phyloP scores from a whole-genome alignment of 805 yeast species.

The Metschnikowia gruessii region DNA sequence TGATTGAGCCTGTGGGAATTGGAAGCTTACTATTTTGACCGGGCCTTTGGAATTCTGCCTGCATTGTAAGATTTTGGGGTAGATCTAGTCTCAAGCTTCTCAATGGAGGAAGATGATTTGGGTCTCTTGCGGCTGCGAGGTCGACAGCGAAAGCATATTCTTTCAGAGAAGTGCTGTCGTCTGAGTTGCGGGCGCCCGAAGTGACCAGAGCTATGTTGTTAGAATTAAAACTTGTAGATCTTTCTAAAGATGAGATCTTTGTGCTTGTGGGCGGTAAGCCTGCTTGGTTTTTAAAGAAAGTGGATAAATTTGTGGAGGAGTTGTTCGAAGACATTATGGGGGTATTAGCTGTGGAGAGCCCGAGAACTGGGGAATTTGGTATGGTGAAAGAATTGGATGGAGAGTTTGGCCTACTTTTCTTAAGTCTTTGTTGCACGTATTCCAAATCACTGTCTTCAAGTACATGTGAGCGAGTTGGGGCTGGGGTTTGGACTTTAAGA shows the following conservation, averaged over 20 bases:
- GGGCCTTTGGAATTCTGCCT: conserved; percentile 6
- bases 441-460: conserved; percentile 48
- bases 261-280: conserved; percentile 2
- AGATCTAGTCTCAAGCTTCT: conserved; percentile 50
- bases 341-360: conserved; percentile 37
- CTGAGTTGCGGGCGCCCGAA: not conserved
- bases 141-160: not conserved
- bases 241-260: conserved; percentile 2
- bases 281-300: conserved; percentile 34
- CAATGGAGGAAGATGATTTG: conserved; percentile 43
- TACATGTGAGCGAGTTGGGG: conserved; percentile 19
- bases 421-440: conserved; percentile 42
- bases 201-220: not conserved
- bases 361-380: conserved; percentile 45
- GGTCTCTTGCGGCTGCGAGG: conserved; percentile 2
- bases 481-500: conserved; percentile 19
- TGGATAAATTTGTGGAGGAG: conserved; percentile 37
- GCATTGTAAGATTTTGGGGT: conserved; percentile 39
- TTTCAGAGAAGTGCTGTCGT: not conserved
- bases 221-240: conserved; percentile 1
- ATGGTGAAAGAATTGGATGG: conserved; percentile 39
- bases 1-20: conserved; percentile 6
- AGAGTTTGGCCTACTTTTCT: conserved; percentile 51
- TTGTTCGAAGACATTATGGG: conserved; percentile 43
- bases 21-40: conserved; percentile 4